Conservation (phyloP, 208 protist species). For the Spongospora subterranea region DNA sequence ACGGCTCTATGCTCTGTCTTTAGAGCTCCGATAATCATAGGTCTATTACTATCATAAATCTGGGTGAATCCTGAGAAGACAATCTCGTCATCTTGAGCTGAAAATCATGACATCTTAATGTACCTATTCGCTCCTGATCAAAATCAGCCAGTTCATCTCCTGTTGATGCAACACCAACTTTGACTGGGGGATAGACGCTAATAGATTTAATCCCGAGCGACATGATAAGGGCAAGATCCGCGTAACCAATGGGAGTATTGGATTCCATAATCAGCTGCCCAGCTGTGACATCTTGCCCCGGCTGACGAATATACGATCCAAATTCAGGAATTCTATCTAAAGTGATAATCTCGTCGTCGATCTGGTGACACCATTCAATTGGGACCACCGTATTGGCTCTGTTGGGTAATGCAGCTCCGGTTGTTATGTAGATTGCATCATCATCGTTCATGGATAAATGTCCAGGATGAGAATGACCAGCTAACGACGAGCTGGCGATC, state of each 20-base stretch:
- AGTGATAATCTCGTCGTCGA: background rate
- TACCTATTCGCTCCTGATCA: background rate
- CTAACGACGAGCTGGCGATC: too few relatives aligned
- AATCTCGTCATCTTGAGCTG: background rate
- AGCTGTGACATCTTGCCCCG: background rate
- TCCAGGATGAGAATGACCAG: too few relatives aligned
- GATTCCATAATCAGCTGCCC: background rate
- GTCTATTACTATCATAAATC: slow-evolving; percentile 15
- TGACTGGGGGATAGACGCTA: background rate
- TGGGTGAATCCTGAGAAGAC: background rate
- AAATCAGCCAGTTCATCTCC: slow-evolving; percentile 32
- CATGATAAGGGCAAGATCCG: background rate
- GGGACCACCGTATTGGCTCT: slow-evolving; percentile 11
- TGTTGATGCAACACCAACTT: background rate
- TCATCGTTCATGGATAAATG: too few relatives aligned
- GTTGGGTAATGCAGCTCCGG: background rate
- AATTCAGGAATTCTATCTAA: background rate
- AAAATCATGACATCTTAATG: background rate
- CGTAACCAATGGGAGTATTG: background rate
- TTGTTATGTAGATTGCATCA: slow-evolving; percentile 4
- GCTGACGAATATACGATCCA: background rate
- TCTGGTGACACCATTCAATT: background rate
- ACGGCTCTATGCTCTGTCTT: background rate
- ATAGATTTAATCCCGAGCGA: background rate
- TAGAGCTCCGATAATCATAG: slow-evolving; percentile 3